Evolutionary conservation across 163 green algal species (phyloP).

Genomic region (Coccomyxa subellipsoidea): DNA sequence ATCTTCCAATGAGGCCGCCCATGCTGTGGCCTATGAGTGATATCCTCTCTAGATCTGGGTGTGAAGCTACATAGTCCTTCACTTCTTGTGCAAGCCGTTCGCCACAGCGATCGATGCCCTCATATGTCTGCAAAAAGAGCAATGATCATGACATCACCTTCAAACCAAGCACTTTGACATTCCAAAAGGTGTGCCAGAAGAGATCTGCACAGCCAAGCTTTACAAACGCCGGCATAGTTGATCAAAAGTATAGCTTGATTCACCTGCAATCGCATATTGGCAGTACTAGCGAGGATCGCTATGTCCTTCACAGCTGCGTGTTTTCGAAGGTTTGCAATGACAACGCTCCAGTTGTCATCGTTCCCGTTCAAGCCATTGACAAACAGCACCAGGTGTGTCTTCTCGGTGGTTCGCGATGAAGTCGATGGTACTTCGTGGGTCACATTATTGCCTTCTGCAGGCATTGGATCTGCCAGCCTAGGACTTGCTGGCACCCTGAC

Average conservation of each 20-base stretch:
- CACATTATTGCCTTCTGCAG: background rate
- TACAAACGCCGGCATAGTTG: background rate
- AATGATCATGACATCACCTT: background rate
- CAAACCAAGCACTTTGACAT: no score
- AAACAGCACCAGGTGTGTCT: constrained; percentile 62
- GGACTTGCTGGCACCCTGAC: background rate
- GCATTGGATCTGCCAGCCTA: background rate
- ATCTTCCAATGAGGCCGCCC: constrained; percentile 63
- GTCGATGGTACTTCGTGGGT: background rate
- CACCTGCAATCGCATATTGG: constrained; percentile 13
- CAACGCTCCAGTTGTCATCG: constrained; percentile 69
- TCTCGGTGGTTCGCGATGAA: background rate
- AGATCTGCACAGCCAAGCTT: no score
- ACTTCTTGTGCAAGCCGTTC: constrained; percentile 76
- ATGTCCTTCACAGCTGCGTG: background rate
- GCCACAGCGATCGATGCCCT: constrained; percentile 83
- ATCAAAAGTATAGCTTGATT: background rate
- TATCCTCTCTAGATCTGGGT: constrained; percentile 63
- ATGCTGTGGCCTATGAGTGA: constrained; percentile 69
- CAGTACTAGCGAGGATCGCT: background rate
- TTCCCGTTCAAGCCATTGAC: constrained; percentile 78
- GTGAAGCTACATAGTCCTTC: constrained; percentile 29
- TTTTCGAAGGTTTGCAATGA: constrained; percentile 21
- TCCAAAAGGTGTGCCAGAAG: no score
- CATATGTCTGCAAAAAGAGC: constrained; percentile 57